Conservation (phyloP, 169 alveolate genomes). For the Eimeria praecox region DNA sequence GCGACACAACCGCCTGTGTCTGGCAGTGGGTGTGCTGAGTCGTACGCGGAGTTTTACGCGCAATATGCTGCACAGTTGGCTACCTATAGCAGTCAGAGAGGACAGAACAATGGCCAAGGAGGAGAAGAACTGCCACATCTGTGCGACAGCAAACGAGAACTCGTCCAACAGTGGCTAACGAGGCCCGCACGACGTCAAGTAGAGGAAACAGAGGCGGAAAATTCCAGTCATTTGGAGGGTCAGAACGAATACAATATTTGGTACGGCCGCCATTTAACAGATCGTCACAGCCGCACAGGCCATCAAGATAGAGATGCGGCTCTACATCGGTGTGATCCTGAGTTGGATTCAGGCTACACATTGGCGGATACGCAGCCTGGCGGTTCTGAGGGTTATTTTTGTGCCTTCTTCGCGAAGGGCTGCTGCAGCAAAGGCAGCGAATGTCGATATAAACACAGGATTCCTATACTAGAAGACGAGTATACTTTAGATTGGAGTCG, state of each 20-base stretch:
- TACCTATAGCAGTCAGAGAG: neutral
- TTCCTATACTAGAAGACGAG: conserved; percentile 97
- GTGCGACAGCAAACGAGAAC: conserved; percentile 50
- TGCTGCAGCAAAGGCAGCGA: conserved; percentile 98
- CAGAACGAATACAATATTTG: conserved; percentile 99
- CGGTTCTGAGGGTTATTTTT: conserved; percentile 92
- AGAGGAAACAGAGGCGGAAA: neutral
- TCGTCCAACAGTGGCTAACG: conserved; percentile 63
- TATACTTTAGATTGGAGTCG: conserved; percentile 93
- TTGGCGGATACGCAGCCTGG: conserved; percentile 95
- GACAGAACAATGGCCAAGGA: neutral
- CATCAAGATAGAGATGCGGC: conserved; percentile 94
- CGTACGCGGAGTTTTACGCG: neutral
- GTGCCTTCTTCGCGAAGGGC: conserved; percentile 98
- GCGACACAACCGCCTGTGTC: neutral
- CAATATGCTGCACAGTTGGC: conserved; percentile 41
- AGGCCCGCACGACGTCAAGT: conserved; percentile 81
- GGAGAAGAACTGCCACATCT: neutral
- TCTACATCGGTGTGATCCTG: conserved; percentile 95
- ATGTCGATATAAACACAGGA: conserved; percentile 97
- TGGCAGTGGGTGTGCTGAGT: neutral
- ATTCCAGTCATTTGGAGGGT: conserved; percentile 91
- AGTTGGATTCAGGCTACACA: conserved; percentile 98
- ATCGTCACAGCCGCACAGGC: conserved; percentile 89
- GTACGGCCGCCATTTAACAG: conserved; percentile 98